A percentile compares a stretch with the other conserved stretches of the same genome.
These are phyloP conservation scores for Xylaria polymorpha DNA, from an alignment of 2,329 filamentous ascomycete species.

Conservation along the genomic window DNA sequence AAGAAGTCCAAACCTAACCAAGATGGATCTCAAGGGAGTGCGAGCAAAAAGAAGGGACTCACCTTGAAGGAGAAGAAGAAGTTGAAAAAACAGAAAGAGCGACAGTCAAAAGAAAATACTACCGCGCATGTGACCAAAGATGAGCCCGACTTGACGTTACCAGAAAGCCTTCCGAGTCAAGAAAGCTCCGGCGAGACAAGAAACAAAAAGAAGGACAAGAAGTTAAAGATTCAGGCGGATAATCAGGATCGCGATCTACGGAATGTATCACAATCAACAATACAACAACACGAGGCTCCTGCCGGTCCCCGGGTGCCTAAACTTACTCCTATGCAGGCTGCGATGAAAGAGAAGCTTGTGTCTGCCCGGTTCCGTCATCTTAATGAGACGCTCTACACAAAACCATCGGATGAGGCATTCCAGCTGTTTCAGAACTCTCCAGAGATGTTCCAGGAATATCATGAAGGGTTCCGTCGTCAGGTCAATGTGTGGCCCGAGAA, in stretches of 20 bases:
- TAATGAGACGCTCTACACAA: conserved; percentile 96
- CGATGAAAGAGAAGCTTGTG: conserved; percentile 94
- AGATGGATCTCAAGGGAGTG: conserved; percentile 31
- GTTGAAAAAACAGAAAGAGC: conserved; percentile 45
- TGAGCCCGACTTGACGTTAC: conserved; percentile 32
- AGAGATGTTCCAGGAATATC: conserved; percentile 96
- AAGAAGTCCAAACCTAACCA: conserved; percentile 49
- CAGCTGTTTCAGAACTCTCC: conserved; percentile 84
- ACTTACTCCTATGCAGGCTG: conserved; percentile 90
- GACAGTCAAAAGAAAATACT: conserved; percentile 32
- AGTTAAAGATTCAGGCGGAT: conserved; percentile 41
- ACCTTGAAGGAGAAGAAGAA: conserved; percentile 48
- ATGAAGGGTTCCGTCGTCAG: conserved; percentile 94
- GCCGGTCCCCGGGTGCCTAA: conserved; percentile 59
- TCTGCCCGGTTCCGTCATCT: conserved; percentile 97
- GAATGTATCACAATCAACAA: conserved; percentile 30
- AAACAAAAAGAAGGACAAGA: conserved; percentile 49
- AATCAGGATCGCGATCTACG: conserved; percentile 25
- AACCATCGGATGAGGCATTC: conserved; percentile 85
- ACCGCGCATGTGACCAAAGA: conserved; percentile 16
- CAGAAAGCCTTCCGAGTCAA: conserved; percentile 28
- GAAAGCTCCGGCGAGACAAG: conserved; percentile 50
- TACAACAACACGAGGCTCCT: conserved; percentile 40
- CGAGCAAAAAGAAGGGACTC: conserved; percentile 44
- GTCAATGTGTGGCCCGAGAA: conserved; percentile 97